Conservation (phyloP, 768 basidiomycete genomes). For the Auriscalpium orientale region DNA sequence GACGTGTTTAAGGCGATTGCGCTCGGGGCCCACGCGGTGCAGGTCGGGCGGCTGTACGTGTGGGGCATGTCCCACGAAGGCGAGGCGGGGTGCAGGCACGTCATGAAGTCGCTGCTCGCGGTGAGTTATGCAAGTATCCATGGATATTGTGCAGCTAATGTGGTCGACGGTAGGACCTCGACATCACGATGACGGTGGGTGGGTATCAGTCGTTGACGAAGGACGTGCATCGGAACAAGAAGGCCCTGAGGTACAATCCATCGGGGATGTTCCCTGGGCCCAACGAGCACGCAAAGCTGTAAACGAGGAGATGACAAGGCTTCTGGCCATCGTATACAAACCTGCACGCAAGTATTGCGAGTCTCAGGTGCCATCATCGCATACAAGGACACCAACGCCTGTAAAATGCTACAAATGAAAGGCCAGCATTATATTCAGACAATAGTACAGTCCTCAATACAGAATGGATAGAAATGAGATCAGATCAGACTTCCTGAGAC, state of each 20-base stretch:
- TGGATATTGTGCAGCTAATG: background rate
- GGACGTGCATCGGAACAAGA: conserved; percentile 25
- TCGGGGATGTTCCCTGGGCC: conserved; percentile 24
- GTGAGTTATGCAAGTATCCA: conserved; percentile 17
- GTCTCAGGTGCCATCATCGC: too few relatives aligned
- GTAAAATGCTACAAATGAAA: too few relatives aligned
- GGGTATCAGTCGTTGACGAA: conserved; percentile 28
- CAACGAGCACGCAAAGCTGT: conserved; percentile 28
- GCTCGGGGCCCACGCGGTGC: conserved; percentile 45
- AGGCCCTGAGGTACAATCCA: conserved; percentile 28
- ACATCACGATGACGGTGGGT: conserved; percentile 37
- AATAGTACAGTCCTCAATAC: too few relatives aligned
- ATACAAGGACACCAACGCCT: too few relatives aligned
- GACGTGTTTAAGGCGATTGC: conserved; percentile 54
- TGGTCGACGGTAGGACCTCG: conserved; percentile 24
- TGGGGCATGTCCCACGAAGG: conserved; percentile 49
- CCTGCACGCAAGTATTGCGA: too few relatives aligned
- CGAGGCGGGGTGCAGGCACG: conserved; percentile 44
- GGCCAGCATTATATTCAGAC: too few relatives aligned
- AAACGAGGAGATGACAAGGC: background rate
- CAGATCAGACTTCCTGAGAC: conserved; percentile 1
- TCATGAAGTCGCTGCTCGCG: conserved; percentile 44
- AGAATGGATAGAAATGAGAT: too few relatives aligned
- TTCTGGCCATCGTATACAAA: too few relatives aligned
- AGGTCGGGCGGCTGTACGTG: conserved; percentile 41